Base-by-base conservation (phyloP, 345 rosid species). In the Excoecaria agallocha region DNA sequence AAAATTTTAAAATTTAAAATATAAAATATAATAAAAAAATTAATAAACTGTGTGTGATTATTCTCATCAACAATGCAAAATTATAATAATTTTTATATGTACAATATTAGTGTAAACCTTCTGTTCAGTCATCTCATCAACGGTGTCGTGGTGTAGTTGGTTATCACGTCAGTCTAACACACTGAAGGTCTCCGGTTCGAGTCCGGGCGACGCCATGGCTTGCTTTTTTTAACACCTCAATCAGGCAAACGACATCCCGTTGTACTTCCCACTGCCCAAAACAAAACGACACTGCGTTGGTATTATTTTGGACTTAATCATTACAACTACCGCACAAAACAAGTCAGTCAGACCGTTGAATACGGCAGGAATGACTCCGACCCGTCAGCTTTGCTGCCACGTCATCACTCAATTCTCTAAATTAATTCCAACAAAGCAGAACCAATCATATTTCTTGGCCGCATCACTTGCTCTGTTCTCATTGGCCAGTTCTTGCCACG, bases 91-190 rank as follows among this genome's bases (percentile, higher is more conserved):
- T n/a, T n/a, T n/a, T n/a, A n/a, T n/a, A n/a, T n/a, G n/a, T n/a
- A n/a, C n/a, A n/a, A n/a, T n/a, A n/a, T n/a, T n/a, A n/a, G n/a
- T n/a, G n/a, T n/a, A n/a, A n/a, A n/a, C n/a, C n/a, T n/a, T n/a
- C n/a, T n/a, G n/a, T n/a, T n/a, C n/a, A n/a, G n/a, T n/a, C n/a
- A n/a, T n/a, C n/a, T n/a, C n/a, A n/a, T n/a, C n/a, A n/a, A n/a
- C 6, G 97, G 98, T 90, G 83, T 91, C 93, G 91, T 91, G 95
- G 97, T 93, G 97, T 91, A 90, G 94, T 91, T 90, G 97, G 94
- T 90, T 91, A 93, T 91, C 93, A 90, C 93, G 91, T 89, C 96
- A 90, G 91, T 91, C 90, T 90, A 90, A 89, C 97, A 89, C 93
- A 86, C 89, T 90, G 89, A 90, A 89, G 91, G 93, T 89, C 95